Evolutionary conservation across 2,329 filamentous ascomycete genomes (phyloP), one percentile per base, ranked within the genome.

Genomic region (Dactylellina haptotyla): DNA sequence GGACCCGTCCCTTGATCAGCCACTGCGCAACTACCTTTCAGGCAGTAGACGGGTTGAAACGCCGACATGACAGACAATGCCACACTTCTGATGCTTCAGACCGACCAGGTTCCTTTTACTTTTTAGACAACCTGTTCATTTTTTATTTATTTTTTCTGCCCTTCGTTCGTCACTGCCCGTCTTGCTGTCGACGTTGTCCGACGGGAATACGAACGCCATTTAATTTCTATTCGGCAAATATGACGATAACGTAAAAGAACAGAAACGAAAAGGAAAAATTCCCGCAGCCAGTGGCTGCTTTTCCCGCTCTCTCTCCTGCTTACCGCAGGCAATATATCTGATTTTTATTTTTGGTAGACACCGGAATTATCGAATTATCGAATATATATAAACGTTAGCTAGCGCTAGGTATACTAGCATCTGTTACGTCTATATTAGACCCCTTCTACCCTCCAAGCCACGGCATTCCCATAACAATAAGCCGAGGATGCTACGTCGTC

Each of bases 71-170:
- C n/a, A n/a, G n/a, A n/a, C 51, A 70, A 46, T 51, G 43, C 43
- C 51, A 72, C 67, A 64, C 67, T 64, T 43, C 53, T 45, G 59
- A 64, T 56, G 59, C 59, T 37, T 72, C 66, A 71, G 58, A 71
- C 58, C 39, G 58, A 45, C 56, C 64, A 43, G 43, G 43, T 50
- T 62, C 28, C 34, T 25, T 20, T 26, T 5, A 6, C 43, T 46
- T 23, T 4, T 3, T 4, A 23, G n/a, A 25, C 32, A 34, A 14
- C 14, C 5, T 6, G 14, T 34, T 6, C 14, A 34, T 6, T 34
- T 6, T 34, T 14, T 34, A 34, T 34, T 14, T 34, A 34, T 14
- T 45, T 45, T 5, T 9, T 20, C 18, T 9, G 18, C 18, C 18
- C 5, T 16, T 16, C 10, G n/a, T 45, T 45, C 39, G 10, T 16